A percentile compares a stretch with the other conserved stretches of the same genome.
Evolutionary conservation across 2,329 filamentous ascomycete genomes (phyloP).

Genomic region (Claviceps africana): DNA sequence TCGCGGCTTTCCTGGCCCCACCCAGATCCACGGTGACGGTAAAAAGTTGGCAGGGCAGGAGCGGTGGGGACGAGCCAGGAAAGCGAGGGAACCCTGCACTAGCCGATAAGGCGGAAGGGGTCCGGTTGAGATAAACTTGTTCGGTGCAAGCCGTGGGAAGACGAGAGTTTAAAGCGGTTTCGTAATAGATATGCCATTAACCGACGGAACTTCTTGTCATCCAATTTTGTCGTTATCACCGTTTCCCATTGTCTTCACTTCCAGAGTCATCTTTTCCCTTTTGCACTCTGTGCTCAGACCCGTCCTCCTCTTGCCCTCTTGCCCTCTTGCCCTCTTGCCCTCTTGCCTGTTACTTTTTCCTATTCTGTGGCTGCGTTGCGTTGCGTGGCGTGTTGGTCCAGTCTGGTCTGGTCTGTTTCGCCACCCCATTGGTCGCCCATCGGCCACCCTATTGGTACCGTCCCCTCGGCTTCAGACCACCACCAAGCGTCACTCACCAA

Average conservation of each 20-base stretch:
- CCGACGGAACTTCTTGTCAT: neutral
- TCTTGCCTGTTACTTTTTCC: neutral
- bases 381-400: neutral
- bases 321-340: neutral
- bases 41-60: neutral
- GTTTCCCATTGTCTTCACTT: neutral
- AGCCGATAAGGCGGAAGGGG: constrained; percentile 2
- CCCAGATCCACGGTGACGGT: neutral
- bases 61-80: neutral
- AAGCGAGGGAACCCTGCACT: constrained; percentile 5
- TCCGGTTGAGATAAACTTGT: neutral
- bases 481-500: no score
- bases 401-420: neutral
- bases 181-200: neutral
- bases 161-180: neutral
- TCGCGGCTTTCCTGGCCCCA: no score
- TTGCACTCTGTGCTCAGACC: no score
- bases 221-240: neutral
- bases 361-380: neutral
- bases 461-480: neutral
- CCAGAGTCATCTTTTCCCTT: neutral
- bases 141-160: neutral
- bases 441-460: no score
- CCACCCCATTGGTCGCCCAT: neutral
- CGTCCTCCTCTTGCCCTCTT: neutral